phyloP scores from a whole-genome alignment of 31 red algal species.

The Asparagopsis taxiformis region DNA sequence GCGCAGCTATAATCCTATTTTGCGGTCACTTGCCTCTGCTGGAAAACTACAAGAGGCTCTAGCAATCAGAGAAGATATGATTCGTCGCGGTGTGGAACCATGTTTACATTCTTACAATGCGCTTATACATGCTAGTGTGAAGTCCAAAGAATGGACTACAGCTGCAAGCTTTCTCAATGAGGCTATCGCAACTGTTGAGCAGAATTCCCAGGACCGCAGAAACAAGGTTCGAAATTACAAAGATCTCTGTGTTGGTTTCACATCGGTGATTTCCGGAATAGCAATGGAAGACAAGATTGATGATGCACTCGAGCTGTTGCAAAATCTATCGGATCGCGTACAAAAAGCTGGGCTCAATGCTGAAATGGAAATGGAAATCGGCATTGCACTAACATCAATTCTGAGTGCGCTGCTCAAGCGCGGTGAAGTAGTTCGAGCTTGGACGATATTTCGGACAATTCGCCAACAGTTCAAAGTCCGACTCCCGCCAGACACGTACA shows the following conservation, averaged over 20 bases:
- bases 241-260: conserved; percentile 13
- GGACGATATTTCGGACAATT: conserved; percentile 11
- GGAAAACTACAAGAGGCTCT: conserved; percentile 11
- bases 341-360: not conserved
- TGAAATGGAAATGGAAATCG: conserved; percentile 17
- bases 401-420: conserved; percentile 9
- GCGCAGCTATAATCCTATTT: conserved; percentile 17
- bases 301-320: conserved; percentile 7
- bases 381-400: conserved; percentile 22
- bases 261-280: conserved; percentile 13
- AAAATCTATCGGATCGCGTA: conserved; percentile 1
- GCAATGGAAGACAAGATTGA: not conserved
- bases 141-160: not conserved
- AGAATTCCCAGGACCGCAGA: not conserved
- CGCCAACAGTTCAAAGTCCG: conserved; percentile 3
- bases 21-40: conserved; percentile 1
- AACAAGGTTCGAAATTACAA: not conserved
- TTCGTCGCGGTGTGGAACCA: not conserved
- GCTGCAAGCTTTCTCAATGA: not conserved
- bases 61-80: conserved; percentile 3
- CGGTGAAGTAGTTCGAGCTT: conserved; percentile 17
- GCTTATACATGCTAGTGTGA: conserved; percentile 4
- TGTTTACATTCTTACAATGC: conserved; percentile 10
- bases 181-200: not conserved
- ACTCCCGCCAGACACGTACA: conserved; percentile 16